Base-by-base conservation (phyloP, 257 asterid genomes). In the Thymus quinquecostatus region DNA sequence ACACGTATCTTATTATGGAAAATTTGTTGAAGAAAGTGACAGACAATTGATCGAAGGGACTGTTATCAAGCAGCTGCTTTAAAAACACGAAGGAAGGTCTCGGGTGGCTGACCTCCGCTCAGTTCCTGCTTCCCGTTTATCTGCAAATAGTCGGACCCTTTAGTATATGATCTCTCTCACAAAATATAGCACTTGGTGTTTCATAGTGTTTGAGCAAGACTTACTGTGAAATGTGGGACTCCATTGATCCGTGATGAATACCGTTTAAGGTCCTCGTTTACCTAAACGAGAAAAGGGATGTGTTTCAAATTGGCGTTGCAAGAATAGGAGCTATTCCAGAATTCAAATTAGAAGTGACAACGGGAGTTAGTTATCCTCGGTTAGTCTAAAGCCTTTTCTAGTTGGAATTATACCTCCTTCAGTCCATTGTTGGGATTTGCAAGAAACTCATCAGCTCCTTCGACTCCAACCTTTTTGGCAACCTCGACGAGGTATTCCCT, bases 71-170 rank as follows among this genome's bases (percentile, higher is more conserved):
- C 86, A 67, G 85, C 90, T 21, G 68, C 69, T 78, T 82, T 77
- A 73, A 89, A 89, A 57, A 87, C 86, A 72, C 71, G 82, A 54
- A 87, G 79, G 75, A 91, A 89, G 84, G 72, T 78, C 72, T 84
- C 97, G 8, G 92, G 82, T 53, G 95, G 95, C 61, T 91, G 97
- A 50, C 96, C 95, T 71, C 97, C 97, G 5, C 88, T 87, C 78
- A 91, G 60, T 68, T 84, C 81, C 69, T 66, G 55, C 86, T 91
- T 84, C 69, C 90, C 92, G 41, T 91, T 87, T 32, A 91, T 82
- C 97, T 91, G 86, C 48, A 32, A 21, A 64, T 50, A 28, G 9
- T 9, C 14, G 1, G 3, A 1, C 56, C 29, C 1, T 5, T 10
- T 9, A 12, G 53, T 41, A n/a, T 8, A 66, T 5, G 36, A 55